phyloP scores from a whole-genome alignment of 345 rosid species.

The Ceriops tagal region DNA sequence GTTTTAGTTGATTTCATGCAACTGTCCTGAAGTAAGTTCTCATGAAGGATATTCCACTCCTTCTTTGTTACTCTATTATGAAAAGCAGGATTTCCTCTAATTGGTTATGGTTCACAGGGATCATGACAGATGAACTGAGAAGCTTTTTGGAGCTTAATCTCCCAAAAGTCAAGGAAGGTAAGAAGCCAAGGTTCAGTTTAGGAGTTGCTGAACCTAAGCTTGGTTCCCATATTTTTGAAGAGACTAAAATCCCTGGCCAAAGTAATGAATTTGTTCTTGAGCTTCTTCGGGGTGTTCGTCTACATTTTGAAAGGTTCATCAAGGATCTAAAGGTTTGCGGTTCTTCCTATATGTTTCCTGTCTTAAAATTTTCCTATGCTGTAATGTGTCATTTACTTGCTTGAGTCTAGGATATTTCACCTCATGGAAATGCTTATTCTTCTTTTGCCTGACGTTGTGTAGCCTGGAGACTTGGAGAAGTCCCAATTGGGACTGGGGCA shows the following conservation, averaged over 20 bases:
- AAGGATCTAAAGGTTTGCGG: conserved; percentile 80
- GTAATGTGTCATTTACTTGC: not conserved
- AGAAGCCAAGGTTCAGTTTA: conserved; percentile 70
- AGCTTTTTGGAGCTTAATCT: conserved; percentile 82
- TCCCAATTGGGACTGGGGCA: conserved; percentile 95
- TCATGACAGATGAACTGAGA: conserved; percentile 85
- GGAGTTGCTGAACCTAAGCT: conserved; percentile 86
- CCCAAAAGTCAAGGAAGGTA: conserved; percentile 78
- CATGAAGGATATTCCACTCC: too few species aligned
- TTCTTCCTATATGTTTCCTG: not conserved
- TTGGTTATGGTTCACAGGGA: conserved; percentile 18
- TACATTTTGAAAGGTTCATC: conserved; percentile 77
- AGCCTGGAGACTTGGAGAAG: conserved; percentile 90
- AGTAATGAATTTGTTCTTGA: conserved; percentile 81
- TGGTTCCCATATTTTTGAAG: conserved; percentile 78
- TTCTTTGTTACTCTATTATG: too few species aligned
- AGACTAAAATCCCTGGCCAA: conserved; percentile 77
- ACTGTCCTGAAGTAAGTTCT: too few species aligned
- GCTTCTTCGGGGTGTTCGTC: conserved; percentile 81
- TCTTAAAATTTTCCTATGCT: not conserved
- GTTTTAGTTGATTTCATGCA: too few species aligned
- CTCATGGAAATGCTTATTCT: not conserved
- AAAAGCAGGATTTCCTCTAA: too few species aligned
- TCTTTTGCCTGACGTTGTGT: conserved; percentile 12
- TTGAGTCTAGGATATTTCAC: not conserved